Percentiles rank a stretch among this genome's conserved stretches.
These are phyloP conservation scores for Cyathus striatus DNA, from an alignment of 768 basidiomycete genomes.

Conservation along the genomic window DNA sequence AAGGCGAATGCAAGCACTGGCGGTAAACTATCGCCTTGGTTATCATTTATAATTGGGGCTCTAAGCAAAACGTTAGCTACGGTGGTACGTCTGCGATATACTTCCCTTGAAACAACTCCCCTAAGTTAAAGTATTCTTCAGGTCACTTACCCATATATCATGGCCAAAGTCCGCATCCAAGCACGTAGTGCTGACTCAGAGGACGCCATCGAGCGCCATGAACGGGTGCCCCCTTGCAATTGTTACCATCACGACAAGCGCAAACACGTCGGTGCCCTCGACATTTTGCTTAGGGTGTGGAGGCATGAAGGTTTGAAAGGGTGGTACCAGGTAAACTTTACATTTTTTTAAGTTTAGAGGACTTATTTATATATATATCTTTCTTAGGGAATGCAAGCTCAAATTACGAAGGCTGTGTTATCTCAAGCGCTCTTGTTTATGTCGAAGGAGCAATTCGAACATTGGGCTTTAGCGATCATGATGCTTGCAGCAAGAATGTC, in stretches of 20 bases:
- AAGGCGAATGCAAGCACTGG: slow-evolving; percentile 34
- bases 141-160: slow-evolving; percentile 95
- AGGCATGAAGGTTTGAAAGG: slow-evolving; percentile 78
- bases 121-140: slow-evolving; percentile 18
- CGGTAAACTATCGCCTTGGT: slow-evolving; percentile 69
- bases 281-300: slow-evolving; percentile 68
- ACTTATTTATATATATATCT: not conserved
- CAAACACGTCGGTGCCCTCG: slow-evolving; percentile 69
- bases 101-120: not conserved
- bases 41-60: slow-evolving; percentile 85
- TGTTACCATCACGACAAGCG: slow-evolving; percentile 36
- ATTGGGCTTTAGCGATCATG: slow-evolving; percentile 75
- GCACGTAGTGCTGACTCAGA: slow-evolving; percentile 63
- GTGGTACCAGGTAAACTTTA: slow-evolving; percentile 82
- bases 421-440: slow-evolving; percentile 95
- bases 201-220: slow-evolving; percentile 36
- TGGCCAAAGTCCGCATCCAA: slow-evolving; percentile 96
- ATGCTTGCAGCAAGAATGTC: slow-evolving; percentile 40
- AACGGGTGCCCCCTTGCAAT: slow-evolving; percentile 29
- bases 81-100: slow-evolving; percentile 51
- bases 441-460: slow-evolving; percentile 96
- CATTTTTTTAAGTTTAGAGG: not conserved
- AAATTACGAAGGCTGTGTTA: slow-evolving; percentile 92
- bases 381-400: slow-evolving; percentile 87
- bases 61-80: slow-evolving; percentile 94